phyloP scores from a whole-genome alignment of 2,329 filamentous ascomycete species.

The Aspergillus aculeatinus region DNA sequence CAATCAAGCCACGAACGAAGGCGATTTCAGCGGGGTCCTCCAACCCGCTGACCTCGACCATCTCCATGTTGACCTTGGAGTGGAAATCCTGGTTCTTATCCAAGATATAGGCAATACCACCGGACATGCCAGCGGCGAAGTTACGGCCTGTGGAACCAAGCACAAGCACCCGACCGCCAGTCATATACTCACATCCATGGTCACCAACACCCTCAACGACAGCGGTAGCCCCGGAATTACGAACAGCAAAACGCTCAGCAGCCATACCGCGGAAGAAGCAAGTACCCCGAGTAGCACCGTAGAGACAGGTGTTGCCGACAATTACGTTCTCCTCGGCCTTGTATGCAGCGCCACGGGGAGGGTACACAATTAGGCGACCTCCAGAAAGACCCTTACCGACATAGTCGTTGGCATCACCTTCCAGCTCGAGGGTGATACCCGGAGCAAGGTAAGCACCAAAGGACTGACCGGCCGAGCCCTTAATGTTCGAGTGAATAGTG shows the following conservation, averaged over 20 bases:
- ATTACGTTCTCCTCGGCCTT: constrained; percentile 96
- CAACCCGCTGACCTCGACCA: constrained; percentile 85
- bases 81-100: constrained; percentile 88
- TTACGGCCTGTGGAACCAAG: constrained; percentile 90
- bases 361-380: constrained; percentile 89
- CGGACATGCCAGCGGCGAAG: constrained; percentile 98
- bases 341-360: constrained; percentile 83
- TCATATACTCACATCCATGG: constrained; percentile 99
- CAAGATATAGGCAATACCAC: constrained; percentile 92
- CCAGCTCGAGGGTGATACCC: constrained; percentile 89
- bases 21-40: constrained; percentile 87
- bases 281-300: constrained; percentile 85
- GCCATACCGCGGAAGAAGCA: constrained; percentile 97
- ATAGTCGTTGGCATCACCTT: constrained; percentile 95
- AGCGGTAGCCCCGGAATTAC: constrained; percentile 94
- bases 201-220: constrained; percentile 96
- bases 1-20: constrained; percentile 84
- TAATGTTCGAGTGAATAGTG: constrained; percentile 93
- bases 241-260: constrained; percentile 92
- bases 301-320: constrained; percentile 91
- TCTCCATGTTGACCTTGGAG: constrained; percentile 92
- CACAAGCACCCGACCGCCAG: constrained; percentile 84
- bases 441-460: constrained; percentile 93
- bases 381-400: constrained; percentile 95
- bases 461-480: constrained; percentile 93